Evolutionary conservation across 495 filamentous ascomycete genomes (phyloP).

Genomic region (Elaphomyces granulatus): DNA sequence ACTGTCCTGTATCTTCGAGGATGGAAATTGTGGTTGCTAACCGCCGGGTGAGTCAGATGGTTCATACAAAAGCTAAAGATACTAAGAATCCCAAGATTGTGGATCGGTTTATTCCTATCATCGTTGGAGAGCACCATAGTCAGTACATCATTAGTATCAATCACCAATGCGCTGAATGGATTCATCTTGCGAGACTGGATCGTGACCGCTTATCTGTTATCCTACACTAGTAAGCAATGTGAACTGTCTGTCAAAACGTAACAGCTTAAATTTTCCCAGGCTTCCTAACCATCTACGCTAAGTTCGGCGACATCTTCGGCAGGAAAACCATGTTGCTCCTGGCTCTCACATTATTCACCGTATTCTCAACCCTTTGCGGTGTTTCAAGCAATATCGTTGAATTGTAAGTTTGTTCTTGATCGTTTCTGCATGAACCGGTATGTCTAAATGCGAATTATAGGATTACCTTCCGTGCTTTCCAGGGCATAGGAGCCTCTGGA

Average conservation of each 20-base stretch:
- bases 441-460: constrained; percentile 6
- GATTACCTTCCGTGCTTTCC: constrained; percentile 25
- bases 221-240: constrained; percentile 32
- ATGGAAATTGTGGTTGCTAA: background rate
- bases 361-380: constrained; percentile 40
- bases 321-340: constrained; percentile 31
- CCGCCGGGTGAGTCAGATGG: background rate
- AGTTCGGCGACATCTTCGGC: constrained; percentile 39
- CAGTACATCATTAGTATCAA: constrained; percentile 41
- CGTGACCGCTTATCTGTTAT: constrained; percentile 39
- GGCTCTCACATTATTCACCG: constrained; percentile 37
- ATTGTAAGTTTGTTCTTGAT: constrained; percentile 20
- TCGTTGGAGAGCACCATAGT: constrained; percentile 45
- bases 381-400: constrained; percentile 29
- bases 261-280: background rate
- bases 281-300: constrained; percentile 22
- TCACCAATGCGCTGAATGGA: constrained; percentile 35
- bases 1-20: background rate
- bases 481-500: constrained; percentile 30
- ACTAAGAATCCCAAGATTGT: background rate
- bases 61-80: background rate
- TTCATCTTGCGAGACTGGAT: constrained; percentile 38
- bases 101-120: constrained; percentile 33
- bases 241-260: background rate
- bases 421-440: too few species aligned